These are phyloP conservation scores for Musa itinerans DNA, from an alignment of 176 grass and related monocot genomes.

Conservation along the genomic window DNA sequence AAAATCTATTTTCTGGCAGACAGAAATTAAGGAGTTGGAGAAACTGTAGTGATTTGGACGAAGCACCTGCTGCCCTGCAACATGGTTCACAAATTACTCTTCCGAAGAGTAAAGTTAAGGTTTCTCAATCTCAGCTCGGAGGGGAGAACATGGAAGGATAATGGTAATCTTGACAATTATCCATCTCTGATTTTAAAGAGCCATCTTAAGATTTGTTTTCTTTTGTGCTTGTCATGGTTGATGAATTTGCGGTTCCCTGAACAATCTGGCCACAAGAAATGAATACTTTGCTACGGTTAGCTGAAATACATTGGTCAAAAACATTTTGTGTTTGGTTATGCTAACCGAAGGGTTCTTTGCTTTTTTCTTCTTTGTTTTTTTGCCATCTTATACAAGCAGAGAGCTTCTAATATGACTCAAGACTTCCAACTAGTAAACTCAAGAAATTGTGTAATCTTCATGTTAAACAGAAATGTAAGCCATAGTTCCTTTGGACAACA, in stretches of 20 bases:
- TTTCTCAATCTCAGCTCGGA: constrained; percentile 35
- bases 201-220: neutral
- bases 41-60: constrained; percentile 44
- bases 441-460: no score
- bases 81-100: constrained; percentile 20
- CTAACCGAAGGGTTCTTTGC: no score
- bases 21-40: constrained; percentile 47
- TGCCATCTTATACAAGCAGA: no score
- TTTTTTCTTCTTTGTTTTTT: no score
- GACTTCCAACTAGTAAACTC: no score
- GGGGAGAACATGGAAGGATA: constrained; percentile 56
- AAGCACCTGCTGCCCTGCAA: constrained; percentile 25
- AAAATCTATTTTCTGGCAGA: constrained; percentile 26
- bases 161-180: neutral
- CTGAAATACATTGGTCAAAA: no score
- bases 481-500: no score
- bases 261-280: no score
- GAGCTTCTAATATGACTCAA: no score
- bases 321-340: no score
- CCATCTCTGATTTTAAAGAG: neutral
- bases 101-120: constrained; percentile 43
- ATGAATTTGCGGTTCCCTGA: neutral
- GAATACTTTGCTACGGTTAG: no score
- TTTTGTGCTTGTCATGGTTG: neutral
- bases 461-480: no score